Base-by-base conservation (phyloP, 345 rosid genomes). In the Lenwebbia sp. region DNA sequence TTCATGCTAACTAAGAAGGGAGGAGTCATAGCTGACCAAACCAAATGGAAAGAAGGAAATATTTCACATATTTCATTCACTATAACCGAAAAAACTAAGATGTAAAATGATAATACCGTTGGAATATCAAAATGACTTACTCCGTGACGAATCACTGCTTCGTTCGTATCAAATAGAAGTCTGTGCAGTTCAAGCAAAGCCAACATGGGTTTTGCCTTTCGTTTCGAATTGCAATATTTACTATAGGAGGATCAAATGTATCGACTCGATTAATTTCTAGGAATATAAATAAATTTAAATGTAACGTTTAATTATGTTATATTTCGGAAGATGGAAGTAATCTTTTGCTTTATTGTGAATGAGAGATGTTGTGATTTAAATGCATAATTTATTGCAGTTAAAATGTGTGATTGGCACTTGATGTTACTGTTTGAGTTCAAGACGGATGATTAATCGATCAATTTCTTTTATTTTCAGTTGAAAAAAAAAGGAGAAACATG, bases 131-230 rank as follows among this genome's bases (percentile, higher is more conserved):
- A 65, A 65, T 15, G 41, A 62, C 5, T 30, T 30, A 7, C 57
- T 54, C 26, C 0, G 2, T 54, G 1, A 0, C 4, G 0, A 15
- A 7, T 28, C 3, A 7, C 1, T 15, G 9, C 0, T 62, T 30
- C 33, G 75, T 62, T 30, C 12, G 7, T 30, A 30, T 62, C 3
- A 62, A 30, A 28, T 14, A 62, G 7, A 62, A 54, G 56, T n/a
- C n/a, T n/a, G 1, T 6, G 25, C 10, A 7, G 25, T 7, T 21
- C 4, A 30, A 14, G 75, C 0, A 62, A 62, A 62, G 22, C 75
- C 22, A 3, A 15, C 6, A 62, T 62, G 2, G 10, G 23, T 7
- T 62, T 62, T 62, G 23, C 11, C 41, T 62, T 62, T 3, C 10
- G 10, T 30, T 30, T 62, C 75, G 1, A 30, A 30, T 62, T 19